Percentiles rank a stretch among this genome's conserved stretches.
These are phyloP conservation scores for Cucumis melo DNA, from an alignment of 306 rosid genomes.

Conservation along the genomic window DNA sequence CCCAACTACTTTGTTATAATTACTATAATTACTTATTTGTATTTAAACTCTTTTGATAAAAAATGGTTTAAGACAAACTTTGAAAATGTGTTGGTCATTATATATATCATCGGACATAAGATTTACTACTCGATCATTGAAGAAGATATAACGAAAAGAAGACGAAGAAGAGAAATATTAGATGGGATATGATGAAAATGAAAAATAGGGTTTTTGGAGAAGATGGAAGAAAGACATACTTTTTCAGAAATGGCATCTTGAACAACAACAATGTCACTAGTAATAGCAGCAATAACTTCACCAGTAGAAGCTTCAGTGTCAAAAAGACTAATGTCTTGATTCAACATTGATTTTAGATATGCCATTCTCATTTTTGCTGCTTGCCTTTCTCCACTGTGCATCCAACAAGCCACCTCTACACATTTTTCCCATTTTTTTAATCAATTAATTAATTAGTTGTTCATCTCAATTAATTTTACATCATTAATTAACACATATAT, in stretches of 20 bases:
- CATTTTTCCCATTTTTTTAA: not conserved
- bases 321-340: slow-evolving; percentile 79
- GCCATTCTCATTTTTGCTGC: slow-evolving; percentile 98
- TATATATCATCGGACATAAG: no score
- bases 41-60: no score
- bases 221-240: slow-evolving; percentile 17
- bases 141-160: no score
- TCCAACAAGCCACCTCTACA: slow-evolving; percentile 99
- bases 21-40: no score
- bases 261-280: slow-evolving; percentile 73
- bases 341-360: slow-evolving; percentile 71
- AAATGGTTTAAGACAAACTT: no score
- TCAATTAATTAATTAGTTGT: not conserved
- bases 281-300: slow-evolving; percentile 78
- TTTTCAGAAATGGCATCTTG: slow-evolving; percentile 95
- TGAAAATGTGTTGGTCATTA: no score
- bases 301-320: slow-evolving; percentile 92
- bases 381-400: slow-evolving; percentile 91
- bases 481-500: no score
- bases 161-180: no score
- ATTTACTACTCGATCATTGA: no score
- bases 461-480: no score
- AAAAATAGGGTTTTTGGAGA: not conserved
- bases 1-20: no score
- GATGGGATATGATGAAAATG: no score